Conservation (phyloP, 305 asterid species). For the Withania somnifera region DNA sequence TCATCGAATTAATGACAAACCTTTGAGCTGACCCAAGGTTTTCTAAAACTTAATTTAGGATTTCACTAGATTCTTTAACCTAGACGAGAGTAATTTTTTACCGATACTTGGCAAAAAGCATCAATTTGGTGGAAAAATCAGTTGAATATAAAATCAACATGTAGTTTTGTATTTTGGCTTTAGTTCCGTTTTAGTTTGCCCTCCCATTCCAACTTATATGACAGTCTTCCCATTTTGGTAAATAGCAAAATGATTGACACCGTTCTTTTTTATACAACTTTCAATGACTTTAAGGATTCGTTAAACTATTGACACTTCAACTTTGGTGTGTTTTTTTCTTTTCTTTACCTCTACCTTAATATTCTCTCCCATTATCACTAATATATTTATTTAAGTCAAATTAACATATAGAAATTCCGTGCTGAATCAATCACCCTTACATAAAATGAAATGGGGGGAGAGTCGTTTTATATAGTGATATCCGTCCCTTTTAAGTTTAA, state of each 20-base stretch:
- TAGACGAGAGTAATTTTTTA: neutral
- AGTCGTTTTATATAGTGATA: neutral
- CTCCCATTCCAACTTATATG: neutral
- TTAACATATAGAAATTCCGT: neutral
- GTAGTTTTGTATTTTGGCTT: neutral
- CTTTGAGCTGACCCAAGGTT: neutral
- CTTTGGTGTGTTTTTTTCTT: neutral
- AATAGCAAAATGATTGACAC: neutral
- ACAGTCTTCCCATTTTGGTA: neutral
- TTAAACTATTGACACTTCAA: neutral
- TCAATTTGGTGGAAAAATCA: neutral
- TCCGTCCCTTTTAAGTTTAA: neutral
- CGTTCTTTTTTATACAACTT: neutral
- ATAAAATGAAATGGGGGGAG: neutral
- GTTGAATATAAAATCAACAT: neutral
- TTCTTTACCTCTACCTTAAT: neutral
- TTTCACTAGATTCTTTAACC: neutral
- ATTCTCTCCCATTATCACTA: neutral
- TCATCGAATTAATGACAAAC: neutral
- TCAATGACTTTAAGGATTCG: neutral
- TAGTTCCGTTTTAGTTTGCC: neutral
- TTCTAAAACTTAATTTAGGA: neutral
- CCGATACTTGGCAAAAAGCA: neutral
- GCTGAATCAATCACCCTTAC: neutral
- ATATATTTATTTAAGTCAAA: neutral